These are phyloP conservation scores for Triticum timopheevii DNA, from an alignment of 176 grass and related monocot genomes.

Conservation along the genomic window DNA sequence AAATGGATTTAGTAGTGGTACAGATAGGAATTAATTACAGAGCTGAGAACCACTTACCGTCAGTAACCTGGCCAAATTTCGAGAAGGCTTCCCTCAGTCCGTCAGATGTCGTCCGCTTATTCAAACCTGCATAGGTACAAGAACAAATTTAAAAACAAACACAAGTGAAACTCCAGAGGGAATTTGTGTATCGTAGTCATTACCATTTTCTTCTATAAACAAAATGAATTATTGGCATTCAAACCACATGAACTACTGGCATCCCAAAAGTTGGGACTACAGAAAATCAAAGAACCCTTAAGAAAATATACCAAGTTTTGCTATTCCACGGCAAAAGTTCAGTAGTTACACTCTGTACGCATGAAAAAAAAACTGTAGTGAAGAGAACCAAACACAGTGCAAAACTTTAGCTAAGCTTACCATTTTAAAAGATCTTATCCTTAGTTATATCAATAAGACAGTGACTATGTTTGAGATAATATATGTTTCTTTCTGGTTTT, in stretches of 20 bases:
- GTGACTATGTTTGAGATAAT: background rate
- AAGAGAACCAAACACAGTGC: background rate
- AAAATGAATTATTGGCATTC: background rate
- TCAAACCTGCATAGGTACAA: slow-evolving; percentile 51
- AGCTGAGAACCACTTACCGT: slow-evolving; percentile 50
- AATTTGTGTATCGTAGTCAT: background rate
- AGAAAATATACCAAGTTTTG: background rate
- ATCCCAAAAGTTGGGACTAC: background rate
- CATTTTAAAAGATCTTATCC: background rate
- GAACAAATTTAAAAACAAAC: background rate
- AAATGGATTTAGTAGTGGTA: background rate
- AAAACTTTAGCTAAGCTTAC: background rate
- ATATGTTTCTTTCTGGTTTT: background rate
- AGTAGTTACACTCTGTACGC: background rate
- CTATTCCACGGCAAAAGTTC: background rate
- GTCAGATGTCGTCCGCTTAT: slow-evolving; percentile 66
- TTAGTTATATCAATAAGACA: background rate
- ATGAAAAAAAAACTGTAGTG: background rate
- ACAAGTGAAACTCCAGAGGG: background rate
- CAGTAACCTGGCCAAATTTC: slow-evolving; percentile 65
- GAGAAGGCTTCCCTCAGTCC: slow-evolving; percentile 65
- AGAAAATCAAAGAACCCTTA: background rate
- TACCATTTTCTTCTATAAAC: background rate
- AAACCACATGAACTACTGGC: background rate
- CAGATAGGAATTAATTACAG: background rate